These are phyloP conservation scores for Kuraishia borneana DNA, from an alignment of 805 yeast genomes.

Conservation along the genomic window DNA sequence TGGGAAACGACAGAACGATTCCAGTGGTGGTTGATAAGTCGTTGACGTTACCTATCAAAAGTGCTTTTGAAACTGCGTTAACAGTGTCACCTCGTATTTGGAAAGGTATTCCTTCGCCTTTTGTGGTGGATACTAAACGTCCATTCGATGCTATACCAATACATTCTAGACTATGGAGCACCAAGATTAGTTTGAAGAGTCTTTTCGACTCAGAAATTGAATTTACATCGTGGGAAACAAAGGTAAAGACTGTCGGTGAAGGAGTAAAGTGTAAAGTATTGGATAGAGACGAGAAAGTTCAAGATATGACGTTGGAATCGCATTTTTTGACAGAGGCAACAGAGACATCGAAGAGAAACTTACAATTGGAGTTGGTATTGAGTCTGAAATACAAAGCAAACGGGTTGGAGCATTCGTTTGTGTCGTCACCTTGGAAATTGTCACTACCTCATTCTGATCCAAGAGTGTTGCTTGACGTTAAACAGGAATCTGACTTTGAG, in stretches of 20 bases:
- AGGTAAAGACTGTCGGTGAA: background rate
- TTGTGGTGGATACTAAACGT: constrained; percentile 6
- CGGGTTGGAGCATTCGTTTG: constrained; percentile 12
- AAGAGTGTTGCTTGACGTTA: constrained; percentile 39
- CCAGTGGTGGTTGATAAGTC: constrained; percentile 15
- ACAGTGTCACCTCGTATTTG: constrained; percentile 20
- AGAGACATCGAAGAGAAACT: background rate
- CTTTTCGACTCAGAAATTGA: constrained; percentile 8
- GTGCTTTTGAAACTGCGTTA: constrained; percentile 18
- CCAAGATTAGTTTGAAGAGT: constrained; percentile 18
- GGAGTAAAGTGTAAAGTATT: background rate
- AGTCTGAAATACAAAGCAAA: constrained; percentile 9
- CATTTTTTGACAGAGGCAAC: background rate
- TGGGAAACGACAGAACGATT: constrained; percentile 16
- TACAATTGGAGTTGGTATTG: background rate
- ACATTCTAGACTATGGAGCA: constrained; percentile 25
- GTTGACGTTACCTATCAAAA: constrained; percentile 14
- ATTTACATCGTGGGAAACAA: background rate
- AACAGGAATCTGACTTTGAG: constrained; percentile 12
- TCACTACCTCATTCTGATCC: constrained; percentile 60
- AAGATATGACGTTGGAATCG: background rate
- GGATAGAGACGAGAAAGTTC: background rate
- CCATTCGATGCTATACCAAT: constrained; percentile 10
- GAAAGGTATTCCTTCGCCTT: constrained; percentile 18
- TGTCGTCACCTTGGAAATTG: constrained; percentile 31